Evolutionary conservation across 1,139 yeast species (phyloP).

Genomic region (Kodamaea sp.): DNA sequence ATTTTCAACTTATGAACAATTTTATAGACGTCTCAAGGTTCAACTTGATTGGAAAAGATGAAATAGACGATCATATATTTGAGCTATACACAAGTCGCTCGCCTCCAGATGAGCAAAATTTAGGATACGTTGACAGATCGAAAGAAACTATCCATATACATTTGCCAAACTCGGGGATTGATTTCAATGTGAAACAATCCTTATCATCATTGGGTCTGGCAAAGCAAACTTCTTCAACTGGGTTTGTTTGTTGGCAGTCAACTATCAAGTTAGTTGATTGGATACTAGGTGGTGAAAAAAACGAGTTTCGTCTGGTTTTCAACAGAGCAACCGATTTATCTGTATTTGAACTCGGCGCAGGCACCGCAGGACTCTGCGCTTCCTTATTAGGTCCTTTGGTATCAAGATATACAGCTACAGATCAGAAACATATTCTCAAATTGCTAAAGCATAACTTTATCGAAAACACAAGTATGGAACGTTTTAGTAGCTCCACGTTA

Average conservation of each 20-base stretch:
- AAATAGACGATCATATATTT: constrained; percentile 45
- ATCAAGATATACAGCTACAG: constrained; percentile 52
- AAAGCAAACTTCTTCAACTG: constrained; percentile 52
- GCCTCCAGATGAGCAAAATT: constrained; percentile 30
- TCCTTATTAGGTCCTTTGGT: constrained; percentile 39
- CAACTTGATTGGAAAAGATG: constrained; percentile 21
- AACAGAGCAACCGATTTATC: constrained; percentile 13
- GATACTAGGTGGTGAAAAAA: constrained; percentile 29
- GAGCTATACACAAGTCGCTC: constrained; percentile 41
- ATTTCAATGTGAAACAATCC: constrained; percentile 39
- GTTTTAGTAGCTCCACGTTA: constrained; percentile 16
- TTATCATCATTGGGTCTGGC: constrained; percentile 39
- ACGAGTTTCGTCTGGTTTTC: constrained; percentile 22
- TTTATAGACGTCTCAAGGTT: constrained; percentile 11
- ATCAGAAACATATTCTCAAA: constrained; percentile 56
- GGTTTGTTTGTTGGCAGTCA: constrained; percentile 64
- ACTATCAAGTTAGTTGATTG: constrained; percentile 53
- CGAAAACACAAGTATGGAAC: constrained; percentile 26
- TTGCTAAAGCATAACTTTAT: constrained; percentile 45
- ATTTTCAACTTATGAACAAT: neutral
- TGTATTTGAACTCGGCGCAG: constrained; percentile 65
- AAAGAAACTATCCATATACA: constrained; percentile 27
- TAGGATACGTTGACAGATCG: constrained; percentile 49
- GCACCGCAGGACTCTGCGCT: constrained; percentile 57
- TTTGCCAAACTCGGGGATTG: constrained; percentile 29